Percentiles rank a stretch among this genome's conserved stretches.
phyloP scores from a whole-genome alignment of 2,329 filamentous ascomycete genomes.

The Moelleriella libera region DNA sequence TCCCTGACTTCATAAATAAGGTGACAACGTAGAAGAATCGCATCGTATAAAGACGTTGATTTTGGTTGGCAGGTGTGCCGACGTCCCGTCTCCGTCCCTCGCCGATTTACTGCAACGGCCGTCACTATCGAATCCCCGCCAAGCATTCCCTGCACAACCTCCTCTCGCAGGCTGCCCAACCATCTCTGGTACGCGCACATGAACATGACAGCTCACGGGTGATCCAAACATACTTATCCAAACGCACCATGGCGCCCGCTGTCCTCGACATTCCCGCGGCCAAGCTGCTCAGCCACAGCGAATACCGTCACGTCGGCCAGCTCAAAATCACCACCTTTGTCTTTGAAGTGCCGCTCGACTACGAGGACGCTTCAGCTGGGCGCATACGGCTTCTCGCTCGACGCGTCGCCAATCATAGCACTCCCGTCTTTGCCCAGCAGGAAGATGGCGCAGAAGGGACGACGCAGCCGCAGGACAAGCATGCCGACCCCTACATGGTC shows the following conservation, averaged over 20 bases:
- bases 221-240: background rate
- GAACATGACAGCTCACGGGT: no score
- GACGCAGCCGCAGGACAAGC: background rate
- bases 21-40: no score
- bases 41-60: no score
- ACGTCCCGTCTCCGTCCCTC: no score
- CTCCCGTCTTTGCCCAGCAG: slow-evolving; percentile 33
- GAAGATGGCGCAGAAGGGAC: slow-evolving; percentile 10
- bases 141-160: no score
- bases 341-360: slow-evolving; percentile 77
- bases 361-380: slow-evolving; percentile 44
- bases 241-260: slow-evolving; percentile 3
- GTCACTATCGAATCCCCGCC: no score
- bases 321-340: slow-evolving; percentile 68
- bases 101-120: no score
- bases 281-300: slow-evolving; percentile 24
- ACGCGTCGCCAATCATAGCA: slow-evolving; percentile 53
- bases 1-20: no score
- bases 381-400: slow-evolving; percentile 67
- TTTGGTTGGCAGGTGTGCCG: no score
- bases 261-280: slow-evolving; percentile 18
- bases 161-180: no score
- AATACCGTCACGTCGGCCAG: slow-evolving; percentile 42
- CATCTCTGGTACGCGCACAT: no score
- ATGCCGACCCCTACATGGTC: slow-evolving; percentile 43